phyloP scores from a whole-genome alignment of 768 basidiomycete genomes.

The Podaxis sp. region DNA sequence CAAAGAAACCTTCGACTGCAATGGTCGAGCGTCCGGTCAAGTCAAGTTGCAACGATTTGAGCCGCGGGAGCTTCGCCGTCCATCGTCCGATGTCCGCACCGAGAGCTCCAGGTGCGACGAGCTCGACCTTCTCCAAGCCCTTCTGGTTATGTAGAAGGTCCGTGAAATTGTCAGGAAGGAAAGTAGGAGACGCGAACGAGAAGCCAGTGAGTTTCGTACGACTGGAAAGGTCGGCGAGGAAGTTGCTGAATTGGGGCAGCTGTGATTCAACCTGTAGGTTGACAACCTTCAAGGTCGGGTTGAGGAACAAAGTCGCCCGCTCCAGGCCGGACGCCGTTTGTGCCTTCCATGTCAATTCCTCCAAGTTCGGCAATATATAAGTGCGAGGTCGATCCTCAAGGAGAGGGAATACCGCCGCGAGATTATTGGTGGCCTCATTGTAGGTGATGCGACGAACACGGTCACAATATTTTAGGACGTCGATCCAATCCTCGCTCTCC shows the following conservation, averaged over 20 bases:
- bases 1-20: constrained; percentile 81
- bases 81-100: constrained; percentile 70
- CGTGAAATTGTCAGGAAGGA: constrained; percentile 69
- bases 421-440: constrained; percentile 61
- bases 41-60: constrained; percentile 68
- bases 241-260: constrained; percentile 56
- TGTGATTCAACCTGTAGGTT: constrained; percentile 59
- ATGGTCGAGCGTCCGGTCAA: constrained; percentile 64
- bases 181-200: constrained; percentile 67
- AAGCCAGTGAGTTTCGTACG: constrained; percentile 65
- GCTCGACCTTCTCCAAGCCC: constrained; percentile 55
- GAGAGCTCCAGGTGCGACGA: constrained; percentile 76
- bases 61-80: constrained; percentile 60
- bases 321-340: constrained; percentile 67
- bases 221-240: constrained; percentile 63
- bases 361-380: constrained; percentile 69
- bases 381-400: constrained; percentile 59
- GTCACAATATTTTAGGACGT: constrained; percentile 62
- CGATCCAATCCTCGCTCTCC: constrained; percentile 67
- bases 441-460: constrained; percentile 69
- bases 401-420: constrained; percentile 65
- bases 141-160: constrained; percentile 61
- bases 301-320: constrained; percentile 62
- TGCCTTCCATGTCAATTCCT: constrained; percentile 69
- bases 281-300: constrained; percentile 57